Evolutionary conservation across 768 basidiomycete species (phyloP).

Genomic region (Naganishia friedmannii): DNA sequence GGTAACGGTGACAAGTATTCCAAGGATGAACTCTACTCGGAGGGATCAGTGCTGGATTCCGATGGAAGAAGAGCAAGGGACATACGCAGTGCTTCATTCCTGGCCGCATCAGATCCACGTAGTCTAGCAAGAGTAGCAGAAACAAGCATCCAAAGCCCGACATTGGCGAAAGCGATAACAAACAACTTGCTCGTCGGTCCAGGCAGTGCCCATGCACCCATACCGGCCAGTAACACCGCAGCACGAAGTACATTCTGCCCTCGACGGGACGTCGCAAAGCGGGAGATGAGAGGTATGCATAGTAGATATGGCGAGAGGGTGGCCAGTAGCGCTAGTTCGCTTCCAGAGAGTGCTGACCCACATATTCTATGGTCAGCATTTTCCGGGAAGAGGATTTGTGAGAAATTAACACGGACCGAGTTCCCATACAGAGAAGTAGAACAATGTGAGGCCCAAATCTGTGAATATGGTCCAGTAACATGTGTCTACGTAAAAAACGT

Average conservation of each 20-base stretch:
- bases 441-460: slow-evolving; percentile 70
- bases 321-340: slow-evolving; percentile 70
- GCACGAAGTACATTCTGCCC: slow-evolving; percentile 59
- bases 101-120: slow-evolving; percentile 39
- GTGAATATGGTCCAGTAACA: slow-evolving; percentile 79
- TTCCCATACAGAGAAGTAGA: slow-evolving; percentile 91
- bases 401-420: slow-evolving; percentile 59
- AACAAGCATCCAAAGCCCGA: slow-evolving; percentile 58
- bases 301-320: slow-evolving; percentile 70
- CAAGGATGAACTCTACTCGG: slow-evolving; percentile 44
- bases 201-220: slow-evolving; percentile 60
- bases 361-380: not conserved
- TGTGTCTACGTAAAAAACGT: slow-evolving; percentile 28
- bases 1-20: slow-evolving; percentile 65
- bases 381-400: not conserved
- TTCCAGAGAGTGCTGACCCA: slow-evolving; percentile 62
- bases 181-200: slow-evolving; percentile 54
- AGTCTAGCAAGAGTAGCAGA: slow-evolving; percentile 61
- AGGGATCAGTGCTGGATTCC: not conserved
- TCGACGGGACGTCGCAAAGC: slow-evolving; percentile 56
- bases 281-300: slow-evolving; percentile 55
- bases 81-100: slow-evolving; percentile 43
- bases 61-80: not conserved
- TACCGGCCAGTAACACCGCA: slow-evolving; percentile 55
- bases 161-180: slow-evolving; percentile 61